A percentile compares a stretch with the other conserved stretches of the same genome.
Conservation (phyloP, 148 eudicot species). For the Silene uniflora region DNA sequence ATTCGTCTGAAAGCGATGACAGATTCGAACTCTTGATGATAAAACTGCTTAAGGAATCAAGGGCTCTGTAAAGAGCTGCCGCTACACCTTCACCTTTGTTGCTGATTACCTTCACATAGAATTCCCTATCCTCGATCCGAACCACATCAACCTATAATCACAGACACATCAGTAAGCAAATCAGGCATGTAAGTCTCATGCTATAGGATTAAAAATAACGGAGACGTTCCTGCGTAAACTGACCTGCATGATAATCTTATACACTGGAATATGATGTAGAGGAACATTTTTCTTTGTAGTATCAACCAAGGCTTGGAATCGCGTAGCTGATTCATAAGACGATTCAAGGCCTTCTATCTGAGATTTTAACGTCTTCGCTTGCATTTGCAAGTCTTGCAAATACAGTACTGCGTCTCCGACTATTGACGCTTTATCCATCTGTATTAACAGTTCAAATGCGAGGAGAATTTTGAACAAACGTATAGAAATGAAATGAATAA, state of each 20-base stretch:
- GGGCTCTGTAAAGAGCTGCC: conserved; percentile 48
- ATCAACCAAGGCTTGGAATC: conserved; percentile 19
- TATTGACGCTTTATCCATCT: conserved; percentile 99
- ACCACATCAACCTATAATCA: conserved; percentile 47
- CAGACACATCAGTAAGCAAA: no score
- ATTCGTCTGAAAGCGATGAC: conserved; percentile 40
- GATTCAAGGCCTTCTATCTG: conserved; percentile 57
- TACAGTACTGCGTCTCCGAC: conserved; percentile 81
- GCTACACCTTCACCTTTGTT: conserved; percentile 74
- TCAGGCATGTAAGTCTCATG: neutral
- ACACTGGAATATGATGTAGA: conserved; percentile 15
- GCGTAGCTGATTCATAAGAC: conserved; percentile 33
- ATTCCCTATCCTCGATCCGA: conserved; percentile 68
- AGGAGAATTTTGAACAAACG: no score
- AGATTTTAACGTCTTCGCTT: conserved; percentile 53
- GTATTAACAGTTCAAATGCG: neutral
- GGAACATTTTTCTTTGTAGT: conserved; percentile 26
- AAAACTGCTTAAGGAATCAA: conserved; percentile 53
- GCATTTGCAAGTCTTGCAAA: conserved; percentile 64
- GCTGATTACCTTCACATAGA: conserved; percentile 49
- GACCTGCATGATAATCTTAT: conserved; percentile 62
- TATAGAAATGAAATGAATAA: no score
- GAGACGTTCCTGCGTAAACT: neutral
- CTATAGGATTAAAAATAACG: neutral
- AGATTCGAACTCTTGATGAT: conserved; percentile 55